These are phyloP conservation scores for Aspergillus sp. DNA, from an alignment of 2,329 filamentous ascomycete species.

Conservation along the genomic window DNA sequence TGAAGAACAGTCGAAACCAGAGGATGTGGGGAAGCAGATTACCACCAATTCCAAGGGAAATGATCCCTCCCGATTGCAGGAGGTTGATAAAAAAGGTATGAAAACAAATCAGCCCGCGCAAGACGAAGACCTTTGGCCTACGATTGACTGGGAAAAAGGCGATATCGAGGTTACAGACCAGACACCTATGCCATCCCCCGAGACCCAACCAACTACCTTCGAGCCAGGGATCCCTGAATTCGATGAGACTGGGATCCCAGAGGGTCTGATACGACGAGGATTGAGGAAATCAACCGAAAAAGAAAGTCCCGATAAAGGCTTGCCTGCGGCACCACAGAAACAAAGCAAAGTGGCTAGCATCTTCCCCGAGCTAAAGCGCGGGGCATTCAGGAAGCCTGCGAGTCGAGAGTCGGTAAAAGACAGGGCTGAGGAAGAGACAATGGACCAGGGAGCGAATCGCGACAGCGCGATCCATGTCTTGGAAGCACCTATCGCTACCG, in stretches of 20 bases:
- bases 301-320: constrained; percentile 19
- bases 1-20: too few relatives aligned
- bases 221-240: constrained; percentile 23
- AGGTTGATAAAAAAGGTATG: constrained; percentile 4
- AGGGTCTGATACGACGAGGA: constrained; percentile 13
- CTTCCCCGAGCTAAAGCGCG: constrained; percentile 32
- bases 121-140: constrained; percentile 31
- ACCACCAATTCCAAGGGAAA: too few relatives aligned
- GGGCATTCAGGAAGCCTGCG: constrained; percentile 22
- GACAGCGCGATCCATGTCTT: constrained; percentile 43
- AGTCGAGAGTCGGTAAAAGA: constrained; percentile 27
- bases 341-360: constrained; percentile 28
- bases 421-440: constrained; percentile 37
- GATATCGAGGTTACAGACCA: constrained; percentile 18
- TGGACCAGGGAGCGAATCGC: constrained; percentile 29
- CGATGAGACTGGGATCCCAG: constrained; percentile 21
- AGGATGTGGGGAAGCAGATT: too few relatives aligned
- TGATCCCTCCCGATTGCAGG: background rate
- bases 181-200: constrained; percentile 16
- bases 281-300: constrained; percentile 16
- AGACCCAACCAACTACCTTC: constrained; percentile 15
- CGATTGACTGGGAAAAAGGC: constrained; percentile 32
- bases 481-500: constrained; percentile 37
- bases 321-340: constrained; percentile 9
- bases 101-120: constrained; percentile 4